Conservation (phyloP, 139 green algal genomes). For the Coccomyxa sp. region DNA sequence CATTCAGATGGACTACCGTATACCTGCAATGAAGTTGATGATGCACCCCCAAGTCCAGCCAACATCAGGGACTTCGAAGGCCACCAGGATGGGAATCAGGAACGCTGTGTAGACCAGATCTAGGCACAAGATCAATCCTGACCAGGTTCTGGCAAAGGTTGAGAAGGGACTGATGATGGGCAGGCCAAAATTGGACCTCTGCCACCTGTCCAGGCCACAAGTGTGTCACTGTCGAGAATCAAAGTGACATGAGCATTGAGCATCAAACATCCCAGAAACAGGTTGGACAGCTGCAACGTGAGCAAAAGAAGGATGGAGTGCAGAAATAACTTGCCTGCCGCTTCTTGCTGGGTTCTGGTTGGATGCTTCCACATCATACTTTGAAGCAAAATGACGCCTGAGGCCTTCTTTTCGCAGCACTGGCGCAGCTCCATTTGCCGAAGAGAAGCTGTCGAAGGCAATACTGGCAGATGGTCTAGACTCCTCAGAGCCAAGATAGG, state of each 20-base stretch:
- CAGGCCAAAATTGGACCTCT: slow-evolving; percentile 12
- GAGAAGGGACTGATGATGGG: slow-evolving; percentile 10
- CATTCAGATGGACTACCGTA: background rate
- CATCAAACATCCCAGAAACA: too few relatives aligned
- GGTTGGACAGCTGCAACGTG: background rate
- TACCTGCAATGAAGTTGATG: background rate
- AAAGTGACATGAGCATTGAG: too few relatives aligned
- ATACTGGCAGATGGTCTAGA: background rate
- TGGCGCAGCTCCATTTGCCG: too few relatives aligned
- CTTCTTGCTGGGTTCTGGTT: background rate
- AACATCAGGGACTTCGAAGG: slow-evolving; percentile 20
- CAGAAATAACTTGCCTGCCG: too few relatives aligned
- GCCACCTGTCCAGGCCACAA: too few relatives aligned
- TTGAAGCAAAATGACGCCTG: background rate
- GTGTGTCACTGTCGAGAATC: too few relatives aligned
- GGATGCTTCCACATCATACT: background rate
- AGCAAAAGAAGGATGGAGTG: too few relatives aligned
- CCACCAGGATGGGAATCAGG: slow-evolving; percentile 30
- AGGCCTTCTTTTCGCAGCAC: too few relatives aligned
- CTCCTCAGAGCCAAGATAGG: background rate
- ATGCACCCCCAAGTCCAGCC: slow-evolving; percentile 5
- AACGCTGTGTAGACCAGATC: slow-evolving; percentile 38
- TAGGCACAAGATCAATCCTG: slow-evolving; percentile 9
- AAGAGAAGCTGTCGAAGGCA: background rate
- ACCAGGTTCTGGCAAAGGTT: slow-evolving; percentile 9